phyloP scores from a whole-genome alignment of 2,329 filamentous ascomycete species.

The Monosporascus sp. region DNA sequence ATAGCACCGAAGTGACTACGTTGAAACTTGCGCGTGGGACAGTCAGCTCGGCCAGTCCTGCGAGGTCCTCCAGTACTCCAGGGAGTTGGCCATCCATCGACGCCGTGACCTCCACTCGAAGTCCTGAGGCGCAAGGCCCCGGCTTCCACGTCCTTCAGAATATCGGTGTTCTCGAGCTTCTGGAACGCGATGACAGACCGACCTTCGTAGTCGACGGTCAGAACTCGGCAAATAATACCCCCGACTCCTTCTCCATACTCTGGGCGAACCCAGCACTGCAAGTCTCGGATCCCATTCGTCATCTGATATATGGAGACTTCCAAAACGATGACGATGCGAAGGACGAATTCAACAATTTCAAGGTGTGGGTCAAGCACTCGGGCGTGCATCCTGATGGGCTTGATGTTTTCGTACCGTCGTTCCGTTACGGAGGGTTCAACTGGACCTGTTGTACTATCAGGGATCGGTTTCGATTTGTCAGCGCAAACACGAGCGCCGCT shows the following conservation, averaged over 20 bases:
- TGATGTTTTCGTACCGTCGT: slow-evolving; percentile 48
- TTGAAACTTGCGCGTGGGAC: slow-evolving; percentile 50
- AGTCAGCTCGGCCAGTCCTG: slow-evolving; percentile 41
- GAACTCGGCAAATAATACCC: slow-evolving; percentile 48
- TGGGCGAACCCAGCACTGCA: slow-evolving; percentile 66
- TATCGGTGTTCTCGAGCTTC: slow-evolving; percentile 63
- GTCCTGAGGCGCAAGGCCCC: slow-evolving; percentile 45
- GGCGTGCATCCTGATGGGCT: slow-evolving; percentile 46
- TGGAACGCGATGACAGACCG: slow-evolving; percentile 72
- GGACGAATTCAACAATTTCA: slow-evolving; percentile 57
- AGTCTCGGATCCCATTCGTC: slow-evolving; percentile 47
- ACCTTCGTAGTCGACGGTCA: slow-evolving; percentile 69
- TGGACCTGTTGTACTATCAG: slow-evolving; percentile 70
- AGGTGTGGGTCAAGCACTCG: slow-evolving; percentile 59
- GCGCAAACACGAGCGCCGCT: slow-evolving; percentile 41
- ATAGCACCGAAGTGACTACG: slow-evolving; percentile 47
- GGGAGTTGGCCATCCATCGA: slow-evolving; percentile 50
- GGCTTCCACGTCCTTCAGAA: slow-evolving; percentile 53
- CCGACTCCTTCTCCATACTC: slow-evolving; percentile 52
- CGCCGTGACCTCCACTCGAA: slow-evolving; percentile 43
- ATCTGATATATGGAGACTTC: slow-evolving; percentile 47
- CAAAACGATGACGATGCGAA: slow-evolving; percentile 35
- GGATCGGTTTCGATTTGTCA: slow-evolving; percentile 63
- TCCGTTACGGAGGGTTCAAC: slow-evolving; percentile 56
- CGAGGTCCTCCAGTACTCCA: slow-evolving; percentile 44